Base-by-base conservation (phyloP, 2,329 filamentous ascomycete genomes). In the Trichoderma arundinaceum region DNA sequence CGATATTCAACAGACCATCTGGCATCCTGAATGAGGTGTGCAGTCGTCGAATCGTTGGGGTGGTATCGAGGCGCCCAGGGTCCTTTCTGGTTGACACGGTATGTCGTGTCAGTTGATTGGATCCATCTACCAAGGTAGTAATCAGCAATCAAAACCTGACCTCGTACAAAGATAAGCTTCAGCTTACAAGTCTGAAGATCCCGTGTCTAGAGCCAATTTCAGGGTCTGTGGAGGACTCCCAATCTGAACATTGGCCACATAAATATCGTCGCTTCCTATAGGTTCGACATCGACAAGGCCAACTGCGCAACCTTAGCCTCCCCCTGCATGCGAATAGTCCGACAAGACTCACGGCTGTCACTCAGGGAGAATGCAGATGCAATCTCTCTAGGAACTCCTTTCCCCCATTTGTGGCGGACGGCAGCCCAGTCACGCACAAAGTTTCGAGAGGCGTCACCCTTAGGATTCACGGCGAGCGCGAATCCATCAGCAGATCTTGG, bases 181-280 rank as follows among this genome's bases (percentile, higher is more conserved):
- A 53, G 87, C 90, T 85, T 84, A 95, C 89, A 84, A 76, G 66
- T 86, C 84, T 9, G 81, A 78, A 7, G 84, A 86, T 10, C 84
- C 84, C 2, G 83, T 86, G 69, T 86, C 84, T 28, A 86, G 69
- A n/a, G 83, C 79, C 48, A 86, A 71, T 53, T 79, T 80, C 48
- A 85, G 64, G 6, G 72, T 75, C 67, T 86, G 83, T 1, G 81
- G 77, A 0, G 83, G 83, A 13, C 76, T 81, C 9, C 83, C 83
- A 53, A 86, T 72, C 56, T 78, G 72, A 32, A 83, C 70, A 33
- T 83, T 77, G 35, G 79, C 76, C 32, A 82, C 72, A 73, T 78
- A 83, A 61, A 80, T 74, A 61, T 80, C 72, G 68, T 83, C 81
- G 19, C 74, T 77, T 19, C 76, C 74, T 28, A 81, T 71, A 1